Conservation (phyloP, 495 filamentous ascomycete genomes). For the Clohesyomyces aquaticus region DNA sequence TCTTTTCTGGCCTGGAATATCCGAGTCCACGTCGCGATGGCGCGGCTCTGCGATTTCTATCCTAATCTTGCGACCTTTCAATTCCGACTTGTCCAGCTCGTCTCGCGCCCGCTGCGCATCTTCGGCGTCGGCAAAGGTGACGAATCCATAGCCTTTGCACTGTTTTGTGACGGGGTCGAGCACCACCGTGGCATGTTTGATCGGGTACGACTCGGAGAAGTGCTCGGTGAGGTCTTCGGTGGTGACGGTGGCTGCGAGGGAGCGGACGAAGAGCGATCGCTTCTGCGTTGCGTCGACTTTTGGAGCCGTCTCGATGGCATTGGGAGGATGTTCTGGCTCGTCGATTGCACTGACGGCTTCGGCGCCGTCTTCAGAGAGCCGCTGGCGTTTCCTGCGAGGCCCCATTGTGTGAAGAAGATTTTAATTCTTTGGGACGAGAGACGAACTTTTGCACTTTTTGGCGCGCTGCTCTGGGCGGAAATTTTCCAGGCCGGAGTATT, state of each 20-base stretch:
- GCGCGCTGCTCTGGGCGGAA: no score
- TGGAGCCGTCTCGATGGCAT: slow-evolving; percentile 2
- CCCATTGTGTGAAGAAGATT: slow-evolving; percentile 33
- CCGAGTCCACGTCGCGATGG: slow-evolving; percentile 65
- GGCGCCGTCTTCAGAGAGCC: slow-evolving; percentile 42
- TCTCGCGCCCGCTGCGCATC: slow-evolving; percentile 80
- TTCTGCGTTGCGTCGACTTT: slow-evolving; percentile 14
- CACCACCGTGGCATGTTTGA: slow-evolving; percentile 92
- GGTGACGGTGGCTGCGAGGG: slow-evolving; percentile 76
- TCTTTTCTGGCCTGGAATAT: slow-evolving; percentile 42
- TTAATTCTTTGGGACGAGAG: no score
- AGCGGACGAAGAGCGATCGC: slow-evolving; percentile 86
- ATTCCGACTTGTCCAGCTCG: slow-evolving; percentile 71
- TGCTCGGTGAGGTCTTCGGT: slow-evolving; percentile 78
- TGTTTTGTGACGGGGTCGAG: slow-evolving; percentile 77
- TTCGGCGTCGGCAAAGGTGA: slow-evolving; percentile 91
- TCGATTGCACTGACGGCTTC: slow-evolving; percentile 34
- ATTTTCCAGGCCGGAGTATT: no score
- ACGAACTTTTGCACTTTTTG: no score
- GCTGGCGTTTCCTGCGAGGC: slow-evolving; percentile 42
- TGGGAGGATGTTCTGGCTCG: slow-evolving; percentile 18
- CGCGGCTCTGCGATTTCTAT: slow-evolving; percentile 87
- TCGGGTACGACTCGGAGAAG: slow-evolving; percentile 91
- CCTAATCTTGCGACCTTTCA: slow-evolving; percentile 78
- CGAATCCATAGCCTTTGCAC: slow-evolving; percentile 93